Evolutionary conservation across 768 basidiomycete species (phyloP).

Genomic region (Hygrophorus russula): DNA sequence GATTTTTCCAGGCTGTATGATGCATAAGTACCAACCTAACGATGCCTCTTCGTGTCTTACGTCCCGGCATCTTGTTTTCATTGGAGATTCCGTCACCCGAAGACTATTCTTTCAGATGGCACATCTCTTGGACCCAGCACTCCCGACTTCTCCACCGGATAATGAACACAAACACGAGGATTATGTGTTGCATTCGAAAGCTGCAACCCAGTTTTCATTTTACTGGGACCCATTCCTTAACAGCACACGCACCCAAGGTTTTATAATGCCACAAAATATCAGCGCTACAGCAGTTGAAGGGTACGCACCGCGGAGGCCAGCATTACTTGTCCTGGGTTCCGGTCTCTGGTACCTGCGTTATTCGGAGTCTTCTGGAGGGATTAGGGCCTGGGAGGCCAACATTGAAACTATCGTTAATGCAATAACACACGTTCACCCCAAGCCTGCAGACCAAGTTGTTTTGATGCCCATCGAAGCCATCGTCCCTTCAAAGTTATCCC

Average conservation of each 20-base stretch:
- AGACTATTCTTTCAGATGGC: slow-evolving; percentile 70
- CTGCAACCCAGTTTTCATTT: slow-evolving; percentile 45
- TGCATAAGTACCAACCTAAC: slow-evolving; percentile 46
- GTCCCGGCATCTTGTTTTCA: slow-evolving; percentile 56
- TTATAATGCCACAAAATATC: slow-evolving; percentile 3
- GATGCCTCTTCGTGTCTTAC: slow-evolving; percentile 46
- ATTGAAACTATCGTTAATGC: slow-evolving; percentile 54
- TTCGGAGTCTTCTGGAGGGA: slow-evolving; percentile 56
- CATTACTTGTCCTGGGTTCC: slow-evolving; percentile 72
- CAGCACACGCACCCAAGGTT: slow-evolving; percentile 35
- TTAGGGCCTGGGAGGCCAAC: slow-evolving; percentile 67
- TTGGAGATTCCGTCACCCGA: slow-evolving; percentile 80
- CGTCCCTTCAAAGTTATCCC: slow-evolving; percentile 51
- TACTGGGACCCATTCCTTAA: slow-evolving; percentile 89
- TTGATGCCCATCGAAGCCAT: slow-evolving; percentile 72
- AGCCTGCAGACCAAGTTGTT: slow-evolving; percentile 60
- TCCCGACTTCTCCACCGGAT: slow-evolving; percentile 40
- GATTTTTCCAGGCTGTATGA: slow-evolving; percentile 59
- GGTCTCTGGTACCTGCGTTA: slow-evolving; percentile 88
- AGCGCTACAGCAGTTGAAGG: not conserved
- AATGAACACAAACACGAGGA: slow-evolving; percentile 63
- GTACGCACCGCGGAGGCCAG: slow-evolving; percentile 23
- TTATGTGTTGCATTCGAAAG: slow-evolving; percentile 33
- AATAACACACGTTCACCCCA: slow-evolving; percentile 22
- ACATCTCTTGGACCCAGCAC: slow-evolving; percentile 43